phyloP scores from a whole-genome alignment of 805 yeast genomes.

The Saccharomycopsis fermentans region DNA sequence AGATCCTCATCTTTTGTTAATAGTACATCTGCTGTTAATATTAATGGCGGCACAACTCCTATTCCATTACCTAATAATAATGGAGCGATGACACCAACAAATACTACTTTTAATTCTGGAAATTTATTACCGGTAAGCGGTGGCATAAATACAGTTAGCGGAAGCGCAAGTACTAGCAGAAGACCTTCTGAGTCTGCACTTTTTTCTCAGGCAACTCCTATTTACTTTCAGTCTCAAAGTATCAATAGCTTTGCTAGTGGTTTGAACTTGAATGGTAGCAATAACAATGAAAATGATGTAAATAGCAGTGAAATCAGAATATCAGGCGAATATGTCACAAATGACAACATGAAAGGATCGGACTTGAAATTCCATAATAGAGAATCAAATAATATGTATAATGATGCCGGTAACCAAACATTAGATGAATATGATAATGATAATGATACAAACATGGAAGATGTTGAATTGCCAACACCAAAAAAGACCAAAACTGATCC shows the following conservation, averaged over 20 bases:
- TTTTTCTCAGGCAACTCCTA: not conserved
- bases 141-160: not conserved
- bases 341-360: not conserved
- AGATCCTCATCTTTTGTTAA: not conserved
- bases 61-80: not conserved
- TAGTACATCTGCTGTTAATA: not conserved
- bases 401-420: conserved; percentile 14
- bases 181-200: not conserved
- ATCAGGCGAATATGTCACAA: not conserved
- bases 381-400: not conserved
- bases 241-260: conserved; percentile 1
- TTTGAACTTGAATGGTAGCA: not conserved
- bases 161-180: conserved; percentile 1
- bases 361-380: not conserved
- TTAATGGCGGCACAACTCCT: not conserved
- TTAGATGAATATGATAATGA: conserved; percentile 16
- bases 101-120: not conserved
- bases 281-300: not conserved
- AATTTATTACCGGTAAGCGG: not conserved
- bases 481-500: conserved; percentile 16
- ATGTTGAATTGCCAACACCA: conserved; percentile 7
- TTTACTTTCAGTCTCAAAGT: not conserved
- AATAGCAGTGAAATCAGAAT: not conserved
- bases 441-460: conserved; percentile 7
- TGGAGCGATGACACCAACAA: not conserved